These are phyloP conservation scores for Martiniozyma abietophila DNA, from an alignment of 805 yeast species.

Conservation along the genomic window DNA sequence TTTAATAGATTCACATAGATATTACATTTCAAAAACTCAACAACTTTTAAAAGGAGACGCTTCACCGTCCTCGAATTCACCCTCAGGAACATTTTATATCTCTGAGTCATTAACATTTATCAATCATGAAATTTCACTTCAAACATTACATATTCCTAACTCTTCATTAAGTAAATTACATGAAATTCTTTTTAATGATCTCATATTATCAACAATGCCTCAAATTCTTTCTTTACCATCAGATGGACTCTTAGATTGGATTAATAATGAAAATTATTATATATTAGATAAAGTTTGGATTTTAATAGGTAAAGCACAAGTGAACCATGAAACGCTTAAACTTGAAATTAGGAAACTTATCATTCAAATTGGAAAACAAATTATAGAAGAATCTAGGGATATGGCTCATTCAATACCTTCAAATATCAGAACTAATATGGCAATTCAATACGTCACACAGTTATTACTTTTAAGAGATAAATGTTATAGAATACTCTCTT, in stretches of 20 bases:
- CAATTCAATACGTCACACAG: constrained; percentile 59
- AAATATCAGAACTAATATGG: constrained; percentile 33
- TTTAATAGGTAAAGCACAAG: constrained; percentile 45
- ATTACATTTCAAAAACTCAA: constrained; percentile 39
- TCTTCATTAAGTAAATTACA: constrained; percentile 45
- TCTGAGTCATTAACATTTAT: constrained; percentile 43
- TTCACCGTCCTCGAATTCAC: constrained; percentile 21
- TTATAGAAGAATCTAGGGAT: constrained; percentile 22
- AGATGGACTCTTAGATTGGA: constrained; percentile 54
- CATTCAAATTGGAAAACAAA: constrained; percentile 35
- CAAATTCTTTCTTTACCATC: constrained; percentile 40
- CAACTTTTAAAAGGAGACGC: constrained; percentile 36
- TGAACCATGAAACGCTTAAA: constrained; percentile 40
- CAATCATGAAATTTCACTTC: constrained; percentile 52
- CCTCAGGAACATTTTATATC: constrained; percentile 44
- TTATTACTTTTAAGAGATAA: constrained; percentile 44
- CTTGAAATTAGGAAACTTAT: constrained; percentile 39
- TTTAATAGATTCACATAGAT: constrained; percentile 43
- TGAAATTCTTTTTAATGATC: constrained; percentile 46
- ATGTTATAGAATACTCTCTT: constrained; percentile 37
- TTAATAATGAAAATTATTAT: constrained; percentile 33
- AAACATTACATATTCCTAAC: constrained; percentile 43
- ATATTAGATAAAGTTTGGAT: constrained; percentile 41
- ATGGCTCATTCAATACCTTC: constrained; percentile 7
- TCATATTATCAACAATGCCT: constrained; percentile 50